Evolutionary conservation across 148 eudicot genomes (phyloP).

Genomic region (Rhododendron kiyosumense): DNA sequence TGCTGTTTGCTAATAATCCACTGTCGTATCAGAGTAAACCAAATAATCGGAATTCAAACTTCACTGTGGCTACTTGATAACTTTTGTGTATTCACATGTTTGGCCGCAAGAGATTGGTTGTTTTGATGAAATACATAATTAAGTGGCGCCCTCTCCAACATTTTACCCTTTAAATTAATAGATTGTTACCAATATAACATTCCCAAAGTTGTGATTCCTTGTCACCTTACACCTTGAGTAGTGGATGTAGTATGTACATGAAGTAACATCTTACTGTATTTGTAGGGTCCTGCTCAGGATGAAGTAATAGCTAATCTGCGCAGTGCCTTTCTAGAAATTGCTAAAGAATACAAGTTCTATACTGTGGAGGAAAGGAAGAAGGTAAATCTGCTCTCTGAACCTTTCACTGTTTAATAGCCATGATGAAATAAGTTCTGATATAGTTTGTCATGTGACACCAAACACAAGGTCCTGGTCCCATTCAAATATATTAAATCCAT

Average conservation of each 20-base stretch:
- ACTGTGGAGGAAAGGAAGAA: conserved; percentile 75
- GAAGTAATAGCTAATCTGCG: conserved; percentile 87
- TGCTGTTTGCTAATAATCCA: background rate
- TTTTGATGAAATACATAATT: background rate
- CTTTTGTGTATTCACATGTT: background rate
- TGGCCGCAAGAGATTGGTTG: background rate
- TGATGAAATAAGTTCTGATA: background rate
- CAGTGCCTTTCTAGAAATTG: conserved; percentile 58
- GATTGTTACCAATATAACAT: background rate
- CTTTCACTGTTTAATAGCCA: background rate
- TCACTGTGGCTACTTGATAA: background rate
- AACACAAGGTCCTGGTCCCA: background rate
- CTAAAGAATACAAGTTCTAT: conserved; percentile 70
- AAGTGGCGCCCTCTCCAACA: background rate
- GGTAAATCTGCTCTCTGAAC: conserved; percentile 28
- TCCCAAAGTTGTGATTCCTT: background rate
- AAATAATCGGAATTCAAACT: background rate
- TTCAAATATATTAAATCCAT: background rate
- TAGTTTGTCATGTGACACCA: background rate
- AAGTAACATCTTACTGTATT: conserved; percentile 9
- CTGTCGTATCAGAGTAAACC: background rate
- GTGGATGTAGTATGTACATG: background rate
- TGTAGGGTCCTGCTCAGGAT: conserved; percentile 91
- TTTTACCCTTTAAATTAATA: background rate
- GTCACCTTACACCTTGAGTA: background rate